Evolutionary conservation across 2,329 filamentous ascomycete species (phyloP), one percentile per base, ranked within the genome.

Genomic region (Trichocomaceae sp.): DNA sequence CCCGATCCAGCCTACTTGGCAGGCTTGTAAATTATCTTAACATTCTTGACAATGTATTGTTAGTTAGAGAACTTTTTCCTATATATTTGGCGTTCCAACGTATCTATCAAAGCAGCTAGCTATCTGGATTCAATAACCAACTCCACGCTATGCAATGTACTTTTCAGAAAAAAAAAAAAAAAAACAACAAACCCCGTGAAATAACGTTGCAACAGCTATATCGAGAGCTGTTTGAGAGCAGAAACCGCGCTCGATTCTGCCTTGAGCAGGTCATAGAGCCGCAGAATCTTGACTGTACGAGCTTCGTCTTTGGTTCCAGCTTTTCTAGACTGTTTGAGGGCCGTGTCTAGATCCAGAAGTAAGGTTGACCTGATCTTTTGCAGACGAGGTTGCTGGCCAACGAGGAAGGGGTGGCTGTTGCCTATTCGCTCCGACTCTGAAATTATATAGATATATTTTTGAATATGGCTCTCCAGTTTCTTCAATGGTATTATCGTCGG

Each of bases 301-400:
- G 57, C 68, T 54, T 73, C 69, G 12, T 64, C 64, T 48, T 66
- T 70, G 13, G 65, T 61, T 20, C 64, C 65, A 6, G 64, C 64
- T 33, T 66, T 63, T 48, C 75, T 78, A 6, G 79, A 77, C 61
- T 84, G 80, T 63, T 83, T 81, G 53, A 87, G 67, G 5, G 82
- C 82, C 41, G 79, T 79, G 54, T 79, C 82, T 31, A 89, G 69
- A 70, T 88, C 85, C 46, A 87, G 71, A 31, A 87, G 67, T 55
- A 88, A 67, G 0, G 83, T 85, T 54, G 82, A 82, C 57, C 79
- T 77, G 22, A 87, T 75, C 61, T 79, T 80, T 37, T 74, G 66
- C 53, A 87, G 68, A 49, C 85, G 73, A 5, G 75, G 68, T 59
- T 79, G 72, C 62, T 86, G 83, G 15, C 76, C 75, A 35, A 75